Conservation (phyloP, 2,329 filamentous ascomycete genomes). For the Nemania sp. region DNA sequence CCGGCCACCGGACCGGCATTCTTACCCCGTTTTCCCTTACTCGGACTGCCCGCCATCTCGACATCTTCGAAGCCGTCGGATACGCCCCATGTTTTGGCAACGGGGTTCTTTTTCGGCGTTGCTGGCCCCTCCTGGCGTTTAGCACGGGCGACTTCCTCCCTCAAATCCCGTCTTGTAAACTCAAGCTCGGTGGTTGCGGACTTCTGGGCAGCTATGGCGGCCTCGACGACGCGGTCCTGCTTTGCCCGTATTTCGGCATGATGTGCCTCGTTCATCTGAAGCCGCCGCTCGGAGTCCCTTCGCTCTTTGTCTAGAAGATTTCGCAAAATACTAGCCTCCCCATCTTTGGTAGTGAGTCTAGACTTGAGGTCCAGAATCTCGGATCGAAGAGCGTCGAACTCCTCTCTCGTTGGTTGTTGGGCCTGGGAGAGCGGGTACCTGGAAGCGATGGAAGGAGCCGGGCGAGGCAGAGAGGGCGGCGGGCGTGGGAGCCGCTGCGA, state of each 20-base stretch:
- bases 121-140: slow-evolving; percentile 60
- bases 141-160: slow-evolving; percentile 64
- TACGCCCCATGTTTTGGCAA: slow-evolving; percentile 66
- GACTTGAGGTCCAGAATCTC: slow-evolving; percentile 65
- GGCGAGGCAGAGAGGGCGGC: slow-evolving; percentile 50
- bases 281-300: slow-evolving; percentile 71
- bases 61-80: slow-evolving; percentile 83
- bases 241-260: slow-evolving; percentile 73
- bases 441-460: slow-evolving; percentile 47
- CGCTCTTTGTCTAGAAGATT: slow-evolving; percentile 73
- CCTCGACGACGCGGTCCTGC: slow-evolving; percentile 73
- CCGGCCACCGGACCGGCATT: slow-evolving; percentile 58
- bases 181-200: slow-evolving; percentile 75
- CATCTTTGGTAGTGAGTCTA: slow-evolving; percentile 72
- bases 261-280: slow-evolving; percentile 71
- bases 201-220: slow-evolving; percentile 72
- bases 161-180: slow-evolving; percentile 78
- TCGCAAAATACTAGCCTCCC: slow-evolving; percentile 81
- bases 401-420: slow-evolving; percentile 46
- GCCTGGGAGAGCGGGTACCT: slow-evolving; percentile 54
- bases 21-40: slow-evolving; percentile 60
- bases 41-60: slow-evolving; percentile 66
- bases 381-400: slow-evolving; percentile 63
- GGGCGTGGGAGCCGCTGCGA: slow-evolving; percentile 43
- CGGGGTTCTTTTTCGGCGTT: slow-evolving; percentile 72